Evolutionary conservation across 148 eudicot species (phyloP), one percentile per base, ranked within the genome.

Genomic region (Rhododendron williamsianum): DNA sequence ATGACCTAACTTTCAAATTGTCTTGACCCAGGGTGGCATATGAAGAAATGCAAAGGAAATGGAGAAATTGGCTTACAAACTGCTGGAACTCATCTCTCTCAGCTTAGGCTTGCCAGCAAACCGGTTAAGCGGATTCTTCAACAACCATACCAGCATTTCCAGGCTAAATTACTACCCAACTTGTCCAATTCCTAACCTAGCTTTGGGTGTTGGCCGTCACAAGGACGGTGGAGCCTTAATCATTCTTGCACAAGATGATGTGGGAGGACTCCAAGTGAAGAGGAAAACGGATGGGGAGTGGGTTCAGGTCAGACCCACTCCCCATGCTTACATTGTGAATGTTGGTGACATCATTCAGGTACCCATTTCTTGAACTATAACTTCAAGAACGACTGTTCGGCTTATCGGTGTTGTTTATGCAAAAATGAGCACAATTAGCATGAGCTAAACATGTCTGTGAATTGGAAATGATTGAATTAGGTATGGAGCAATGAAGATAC

Each of bases 331-430:
- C 25, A 93, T 95, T 21, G 82, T 96, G 81, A 96, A 94, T 58
- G 91, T 96, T 38, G 98, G 98, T 8, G 97, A 94, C 85, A 89
- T 93, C 0, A 90, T 93, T 82, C 97, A 96, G 98, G 98, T 96
- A 18, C 60, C 21, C 60, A 54, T 54, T 58, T 25, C n/a, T 15
- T 9, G 4, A 36, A 36, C 65, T 21, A n/a, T 2, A 51, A 10
- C 21, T 52, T 76, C 8, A 84, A 77, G 51, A 41, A 41, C 9
- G 16, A 41, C 35, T 30, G 21, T 19, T 76, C 3, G 0, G 12
- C 65, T 54, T 54, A 54, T 52, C 1, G 18, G 56, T 52, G 56
- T 52, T 9, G 52, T 9, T 49, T 49, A 49, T 49, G 52, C 52
- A 10, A 51, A 51, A 65, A n/a, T n/a, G 33, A 65, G 33, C 30